phyloP scores from a whole-genome alignment of 495 filamentous ascomycete species.

The Amorphotheca resinae region DNA sequence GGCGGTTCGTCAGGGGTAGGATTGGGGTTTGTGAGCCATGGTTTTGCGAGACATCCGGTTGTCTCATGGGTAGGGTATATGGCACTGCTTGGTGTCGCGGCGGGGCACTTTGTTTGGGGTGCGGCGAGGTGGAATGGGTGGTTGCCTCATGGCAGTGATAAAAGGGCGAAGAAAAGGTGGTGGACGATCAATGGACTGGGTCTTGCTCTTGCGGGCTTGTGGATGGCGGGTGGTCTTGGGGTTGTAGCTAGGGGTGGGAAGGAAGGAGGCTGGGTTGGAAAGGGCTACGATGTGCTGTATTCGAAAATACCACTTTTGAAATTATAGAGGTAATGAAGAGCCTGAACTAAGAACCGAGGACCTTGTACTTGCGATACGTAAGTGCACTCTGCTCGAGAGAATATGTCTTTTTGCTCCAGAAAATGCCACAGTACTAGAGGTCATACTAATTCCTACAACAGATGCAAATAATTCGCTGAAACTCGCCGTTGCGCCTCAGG shows the following conservation, averaged over 20 bases:
- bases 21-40: conserved; percentile 73
- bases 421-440: background rate
- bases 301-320: conserved; percentile 22
- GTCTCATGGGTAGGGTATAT: conserved; percentile 56
- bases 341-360: no score
- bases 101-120: conserved; percentile 75
- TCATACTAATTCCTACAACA: background rate
- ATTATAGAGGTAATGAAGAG: conserved; percentile 5
- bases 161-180: conserved; percentile 45
- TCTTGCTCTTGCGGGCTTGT: conserved; percentile 45
- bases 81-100: conserved; percentile 53
- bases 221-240: conserved; percentile 71
- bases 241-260: conserved; percentile 62
- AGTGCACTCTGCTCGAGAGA: conserved; percentile 1
- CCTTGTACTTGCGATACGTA: no score
- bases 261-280: conserved; percentile 65
- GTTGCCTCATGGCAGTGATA: conserved; percentile 32
- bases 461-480: background rate
- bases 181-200: conserved; percentile 53
- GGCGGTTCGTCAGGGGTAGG: conserved; percentile 75
- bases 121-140: conserved; percentile 60
- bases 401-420: conserved; percentile 1
- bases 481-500: no score
- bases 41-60: conserved; percentile 55
- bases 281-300: conserved; percentile 55